These are phyloP conservation scores for Fomitopsis betulina DNA, from an alignment of 1,284 basidiomycete species.

Conservation along the genomic window DNA sequence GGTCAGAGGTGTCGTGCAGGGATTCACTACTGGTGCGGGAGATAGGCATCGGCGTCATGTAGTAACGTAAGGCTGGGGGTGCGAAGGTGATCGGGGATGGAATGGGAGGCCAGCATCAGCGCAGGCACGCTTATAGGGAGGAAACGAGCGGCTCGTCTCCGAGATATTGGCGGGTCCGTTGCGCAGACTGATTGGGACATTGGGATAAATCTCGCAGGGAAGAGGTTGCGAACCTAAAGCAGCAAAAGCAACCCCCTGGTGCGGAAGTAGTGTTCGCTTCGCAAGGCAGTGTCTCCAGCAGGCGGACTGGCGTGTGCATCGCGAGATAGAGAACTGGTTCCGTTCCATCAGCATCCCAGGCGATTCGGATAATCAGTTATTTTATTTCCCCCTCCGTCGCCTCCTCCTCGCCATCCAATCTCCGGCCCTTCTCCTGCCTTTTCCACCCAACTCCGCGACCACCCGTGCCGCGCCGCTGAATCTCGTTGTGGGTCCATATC, in stretches of 20 bases:
- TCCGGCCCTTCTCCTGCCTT: slow-evolving; percentile 2
- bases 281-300: slow-evolving; percentile 4
- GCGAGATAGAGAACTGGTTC: slow-evolving; percentile 15
- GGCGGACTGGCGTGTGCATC: slow-evolving; percentile 12
- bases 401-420: background rate
- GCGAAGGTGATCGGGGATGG: slow-evolving; percentile 28
- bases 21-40: slow-evolving; percentile 14
- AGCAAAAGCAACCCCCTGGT: background rate
- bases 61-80: slow-evolving; percentile 27
- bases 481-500: slow-evolving; percentile 4
- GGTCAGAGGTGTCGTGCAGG: slow-evolving; percentile 25
- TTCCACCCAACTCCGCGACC: slow-evolving; percentile 4
- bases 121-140: slow-evolving; percentile 23
- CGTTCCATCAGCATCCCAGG: slow-evolving; percentile 9
- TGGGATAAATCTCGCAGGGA: slow-evolving; percentile 1
- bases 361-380: background rate
- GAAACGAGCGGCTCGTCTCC: slow-evolving; percentile 17
- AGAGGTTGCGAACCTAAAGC: background rate
- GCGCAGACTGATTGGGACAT: background rate
- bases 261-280: slow-evolving; percentile 6
- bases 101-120: slow-evolving; percentile 21
- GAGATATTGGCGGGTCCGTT: background rate
- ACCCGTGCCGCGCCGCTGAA: background rate
- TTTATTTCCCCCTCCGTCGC: background rate
- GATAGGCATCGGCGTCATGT: slow-evolving; percentile 30